Evolutionary conservation across 169 alveolate genomes (phyloP), one percentile per base, ranked within the genome.

Genomic region (Plasmodium fragile): DNA sequence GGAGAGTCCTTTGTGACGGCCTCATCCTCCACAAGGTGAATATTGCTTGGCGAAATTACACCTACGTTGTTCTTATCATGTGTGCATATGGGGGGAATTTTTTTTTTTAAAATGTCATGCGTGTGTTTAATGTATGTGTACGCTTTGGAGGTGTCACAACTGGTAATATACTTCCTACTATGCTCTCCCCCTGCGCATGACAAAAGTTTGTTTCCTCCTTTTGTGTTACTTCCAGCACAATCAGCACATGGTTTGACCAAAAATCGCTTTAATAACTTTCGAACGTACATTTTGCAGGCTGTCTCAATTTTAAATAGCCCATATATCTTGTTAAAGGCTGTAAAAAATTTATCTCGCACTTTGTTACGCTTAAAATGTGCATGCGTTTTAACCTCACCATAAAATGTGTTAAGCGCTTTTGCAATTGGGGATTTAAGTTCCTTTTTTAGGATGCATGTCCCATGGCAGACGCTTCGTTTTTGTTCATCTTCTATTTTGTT

Each of bases 261-360:
- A 78, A 78, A 89, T 36, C 25, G n/a, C 39, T 18, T 52, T 32
- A 59, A 11, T 89, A 89, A 65, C 32, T 78, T 89, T 22, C 69
- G 59, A 10, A 39, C 73, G 36, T 78, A 34, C 81, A 41, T 10
- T 32, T 78, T 52, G 41, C 72, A 22, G 49, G 70, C 70, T 22
- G 41, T 49, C 49, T 89, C 94, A 41, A 89, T 77, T 52, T 71
- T 89, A 18, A 78, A 30, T 55, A 89, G 3, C 36, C 72, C 75
- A 28, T 89, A 59, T 78, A 89, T 59, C 36, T 78, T 89, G 16
- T 89, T 22, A 65, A 89, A 77, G 11, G 49, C 53, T 5, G 22
- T 52, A 25, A 30, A 49, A 36, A 59, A 55, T 55, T 78, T 78
- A 78, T n/a, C 30, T 4, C 45, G 39, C 72, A 1, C 22, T 22